phyloP scores from a whole-genome alignment of 163 green algal species.

The Prototheca wickerhamii region DNA sequence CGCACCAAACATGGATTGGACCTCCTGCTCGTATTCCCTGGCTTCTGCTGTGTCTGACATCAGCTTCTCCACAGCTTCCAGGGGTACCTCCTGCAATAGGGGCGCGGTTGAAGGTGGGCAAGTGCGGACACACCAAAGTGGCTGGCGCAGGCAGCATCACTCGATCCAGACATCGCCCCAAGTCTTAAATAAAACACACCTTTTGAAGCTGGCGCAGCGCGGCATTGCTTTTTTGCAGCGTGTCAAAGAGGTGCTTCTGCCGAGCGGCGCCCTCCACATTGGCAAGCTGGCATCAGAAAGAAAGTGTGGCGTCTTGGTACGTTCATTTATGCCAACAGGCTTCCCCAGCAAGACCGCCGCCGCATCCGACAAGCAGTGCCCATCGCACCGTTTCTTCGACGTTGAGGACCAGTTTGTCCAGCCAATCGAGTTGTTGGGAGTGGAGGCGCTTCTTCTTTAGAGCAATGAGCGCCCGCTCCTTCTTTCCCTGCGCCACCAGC shows the following conservation, averaged over 20 bases:
- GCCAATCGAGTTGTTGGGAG: conserved; percentile 46
- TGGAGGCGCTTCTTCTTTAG: conserved; percentile 74
- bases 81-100: conserved; percentile 10
- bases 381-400: conserved; percentile 76
- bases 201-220: conserved; percentile 67
- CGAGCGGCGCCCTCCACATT: conserved; percentile 72
- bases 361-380: no score
- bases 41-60: conserved; percentile 44
- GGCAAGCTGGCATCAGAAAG: conserved; percentile 44
- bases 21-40: conserved; percentile 31
- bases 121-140: neutral
- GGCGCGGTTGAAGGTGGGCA: neutral
- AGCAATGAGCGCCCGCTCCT: conserved; percentile 64
- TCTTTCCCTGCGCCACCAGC: conserved; percentile 46
- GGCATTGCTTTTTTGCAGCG: conserved; percentile 63
- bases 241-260: conserved; percentile 59
- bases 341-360: no score
- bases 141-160: neutral
- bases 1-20: conserved; percentile 20
- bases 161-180: neutral
- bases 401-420: conserved; percentile 67
- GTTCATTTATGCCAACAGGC: no score
- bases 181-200: conserved; percentile 8
- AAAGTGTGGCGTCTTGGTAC: neutral
- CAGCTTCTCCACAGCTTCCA: conserved; percentile 50